phyloP scores from a whole-genome alignment of 2,329 filamentous ascomycete species.

The Elsinoe necatrix region DNA sequence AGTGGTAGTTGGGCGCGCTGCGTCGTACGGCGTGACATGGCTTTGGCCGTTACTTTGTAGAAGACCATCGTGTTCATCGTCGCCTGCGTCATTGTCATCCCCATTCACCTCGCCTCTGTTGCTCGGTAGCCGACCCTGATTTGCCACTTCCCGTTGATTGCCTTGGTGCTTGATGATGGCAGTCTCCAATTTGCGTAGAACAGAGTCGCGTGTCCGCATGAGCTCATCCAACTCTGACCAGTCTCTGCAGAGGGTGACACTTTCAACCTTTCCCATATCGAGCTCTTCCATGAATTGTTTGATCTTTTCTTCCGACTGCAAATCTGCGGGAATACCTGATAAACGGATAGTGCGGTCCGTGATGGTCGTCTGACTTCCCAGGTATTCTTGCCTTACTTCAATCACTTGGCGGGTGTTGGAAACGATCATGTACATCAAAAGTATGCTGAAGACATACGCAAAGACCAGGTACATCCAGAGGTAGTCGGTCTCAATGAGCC shows the following conservation, averaged over 20 bases:
- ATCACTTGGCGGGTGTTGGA: conserved; percentile 80
- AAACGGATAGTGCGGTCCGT: conserved; percentile 90
- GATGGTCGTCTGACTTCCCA: conserved; percentile 88
- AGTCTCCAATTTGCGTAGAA: conserved; percentile 68
- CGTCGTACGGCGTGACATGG: conserved; percentile 37
- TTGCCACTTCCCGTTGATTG: conserved; percentile 24
- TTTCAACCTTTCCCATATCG: conserved; percentile 82
- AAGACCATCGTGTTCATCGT: conserved; percentile 52
- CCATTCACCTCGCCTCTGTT: not conserved
- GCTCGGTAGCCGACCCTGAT: not conserved
- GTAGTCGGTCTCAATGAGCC: conserved; percentile 46
- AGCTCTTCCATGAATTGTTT: conserved; percentile 80
- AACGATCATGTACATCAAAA: conserved; percentile 77
- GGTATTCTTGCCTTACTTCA: conserved; percentile 75
- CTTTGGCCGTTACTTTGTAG: conserved; percentile 41
- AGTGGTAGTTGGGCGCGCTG: conserved; percentile 56
- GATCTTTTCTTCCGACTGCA: conserved; percentile 74
- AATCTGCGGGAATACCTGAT: conserved; percentile 72
- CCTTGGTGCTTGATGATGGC: conserved; percentile 48
- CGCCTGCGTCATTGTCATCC: conserved; percentile 26
- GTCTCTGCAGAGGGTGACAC: conserved; percentile 74
- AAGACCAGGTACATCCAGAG: conserved; percentile 94
- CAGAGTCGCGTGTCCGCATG: conserved; percentile 56
- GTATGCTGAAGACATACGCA: conserved; percentile 77
- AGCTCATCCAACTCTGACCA: conserved; percentile 76